Base-by-base conservation (phyloP, 2,329 filamentous ascomycete species). In the Botrytis aclada region DNA sequence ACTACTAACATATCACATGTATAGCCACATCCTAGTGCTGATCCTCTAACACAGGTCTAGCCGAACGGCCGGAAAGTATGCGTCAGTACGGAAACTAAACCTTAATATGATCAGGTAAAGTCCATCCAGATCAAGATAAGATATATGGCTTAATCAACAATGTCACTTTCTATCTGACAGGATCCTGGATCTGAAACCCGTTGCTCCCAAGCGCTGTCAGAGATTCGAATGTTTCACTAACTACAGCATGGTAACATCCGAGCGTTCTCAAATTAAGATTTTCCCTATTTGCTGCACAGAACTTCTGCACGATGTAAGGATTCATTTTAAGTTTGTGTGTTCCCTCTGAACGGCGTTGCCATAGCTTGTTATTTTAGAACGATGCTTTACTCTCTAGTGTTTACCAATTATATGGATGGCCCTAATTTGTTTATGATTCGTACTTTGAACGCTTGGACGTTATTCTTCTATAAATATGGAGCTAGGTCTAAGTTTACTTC, bases 181-280 rank as follows among this genome's bases (percentile, higher is more conserved):
- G 39, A 7, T 29, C 25, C 32, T 22, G 2, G 20, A 20, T n/a
- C 12, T 45, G 45, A 65, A 63, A 54, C 69, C 4, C n/a, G 4
- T 41, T 32, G 22, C 16, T 43, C 4, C 45, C 16, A 18, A 34
- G 34, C 51, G 29, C n/a, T 7, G 45, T 71, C 41, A 65, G 32
- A 65, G 32, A 56, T 41, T 43, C 18, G 34, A 16, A 65, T 37
- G 69, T 63, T 65, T 64, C 43, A 56, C 45, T 12, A 71, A 54
- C 5, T 18, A 39, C 39, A 34, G 69, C 47, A 22, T 56, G 25
- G 60, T 41, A 37, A 51, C 20, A 39, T 45, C 51, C 41, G 41
- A 70, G 69, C 69, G 69, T 18, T 62, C 45, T 32, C 7, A 45
- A 65, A 41, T 43, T 47, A 1, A 8, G 20, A 32, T 39, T 61